Base-by-base conservation (phyloP, 2,329 filamentous ascomycete genomes). In the Diplodia intermedia region DNA sequence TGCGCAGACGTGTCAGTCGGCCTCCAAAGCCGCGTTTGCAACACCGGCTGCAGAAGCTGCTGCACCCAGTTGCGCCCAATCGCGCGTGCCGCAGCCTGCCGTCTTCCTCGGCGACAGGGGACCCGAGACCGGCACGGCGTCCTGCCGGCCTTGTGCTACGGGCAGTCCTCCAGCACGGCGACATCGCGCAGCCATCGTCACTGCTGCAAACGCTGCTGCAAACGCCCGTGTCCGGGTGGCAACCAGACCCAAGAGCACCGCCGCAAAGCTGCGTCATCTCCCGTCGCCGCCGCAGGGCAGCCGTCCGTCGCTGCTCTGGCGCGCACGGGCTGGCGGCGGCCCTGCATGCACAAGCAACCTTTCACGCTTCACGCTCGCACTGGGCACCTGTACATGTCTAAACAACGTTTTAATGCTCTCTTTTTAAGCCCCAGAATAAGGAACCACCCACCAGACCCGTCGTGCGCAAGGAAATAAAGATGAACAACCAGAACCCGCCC, bases 391-490 rank as follows among this genome's bases (percentile, higher is more conserved):
- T 38, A 49, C 4, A 26, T 63, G 43, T 63, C 60, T 63, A 63
- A 66, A 57, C n/a, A 36, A 38, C 29, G 49, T 66, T 56, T 66
- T 56, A 54, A 66, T 57, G 65, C 65, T 66, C 65, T 57, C 63
- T 66, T 57, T 66, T 66, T 36, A 57, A 54, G n/a, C 63, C 40
- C 65, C 65, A 57, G 11, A 33, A 47, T 43, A 66, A 23, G 53
- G 56, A 66, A 66, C 40, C 53, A 31, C 31, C 65, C 50, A 20
- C 63, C 65, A 33, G 40, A 57, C 47, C 65, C 65, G 53, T 57
- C 65, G 38, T 57, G 53, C 65, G 43, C 54, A 66, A 66, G 40
- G 14, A 50, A 67, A 61, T 23, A 53, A 61, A 57, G 11, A 57
- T 11, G 47, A 57, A 8, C 18, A 66, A 65, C 43, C 60, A 65